Base-by-base conservation (phyloP, 768 basidiomycete genomes). In the Mycena sanguinolenta region DNA sequence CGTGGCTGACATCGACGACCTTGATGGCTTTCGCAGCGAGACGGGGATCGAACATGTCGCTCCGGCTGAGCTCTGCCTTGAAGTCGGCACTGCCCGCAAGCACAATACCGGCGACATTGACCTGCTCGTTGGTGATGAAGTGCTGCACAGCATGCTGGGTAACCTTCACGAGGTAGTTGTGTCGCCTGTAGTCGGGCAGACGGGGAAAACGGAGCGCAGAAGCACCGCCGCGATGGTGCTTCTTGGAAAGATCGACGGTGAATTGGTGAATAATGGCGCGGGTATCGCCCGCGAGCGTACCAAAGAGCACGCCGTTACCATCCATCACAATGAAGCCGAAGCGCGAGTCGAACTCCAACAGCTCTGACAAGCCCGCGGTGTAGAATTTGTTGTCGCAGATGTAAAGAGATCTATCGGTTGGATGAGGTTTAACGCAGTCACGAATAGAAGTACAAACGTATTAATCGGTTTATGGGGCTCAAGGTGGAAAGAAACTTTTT, bases 321-420 rank as follows among this genome's bases (percentile, higher is more conserved):
- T 98, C 97, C 97, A 99, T 99, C 78, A 99, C 95, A 81, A 99
- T 98, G 87, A 99, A 99, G 30, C 96, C 98, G 81, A 99, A 99
- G 78, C 95, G 94, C 74, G 95, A 94, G 80, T 99, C 98, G 23
- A 94, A 96, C 82, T 99, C 97, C 71, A 99, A 89, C 58, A 99
- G 91, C 78, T 99, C 98, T 30, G 95, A 94, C 27, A 99, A 88
- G 0, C 96, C 97, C 77, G 98, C 98, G 1, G 98, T 99, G 85
- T 99, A 97, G 84, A 99, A 99, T 81, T 98, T 98, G 87, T 98
- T 98, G 87, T 99, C 98, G 79, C 98, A 99, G 54, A 98, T 92
- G 83, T 99, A 99, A 59, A 99, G 90, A 14, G 98, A 98, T n/a
- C 95, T 97, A 79, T 17, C 39, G 50, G 65, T 36, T 38, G 23